Evolutionary conservation across 1,139 yeast species (phyloP).

Genomic region (Insectozyma bohioensis): DNA sequence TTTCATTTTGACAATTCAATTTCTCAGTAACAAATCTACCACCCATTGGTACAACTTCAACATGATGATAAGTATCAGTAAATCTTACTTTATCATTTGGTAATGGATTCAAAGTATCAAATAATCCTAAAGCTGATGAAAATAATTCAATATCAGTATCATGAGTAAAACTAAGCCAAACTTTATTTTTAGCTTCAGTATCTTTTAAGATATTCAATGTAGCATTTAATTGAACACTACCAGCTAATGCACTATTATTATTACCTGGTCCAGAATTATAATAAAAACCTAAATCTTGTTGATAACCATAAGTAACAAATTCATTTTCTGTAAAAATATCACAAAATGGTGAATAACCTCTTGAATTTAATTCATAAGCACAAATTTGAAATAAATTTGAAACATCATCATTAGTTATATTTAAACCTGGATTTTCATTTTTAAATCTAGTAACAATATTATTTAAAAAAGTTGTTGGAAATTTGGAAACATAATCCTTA

Average conservation of each 20-base stretch:
- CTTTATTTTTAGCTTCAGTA: constrained; percentile 22
- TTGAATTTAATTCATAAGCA: constrained; percentile 55
- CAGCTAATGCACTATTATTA: constrained; percentile 40
- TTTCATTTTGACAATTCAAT: constrained; percentile 37
- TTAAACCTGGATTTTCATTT: constrained; percentile 27
- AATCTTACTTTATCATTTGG: constrained; percentile 29
- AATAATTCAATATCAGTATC: constrained; percentile 55
- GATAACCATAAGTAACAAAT: constrained; percentile 34
- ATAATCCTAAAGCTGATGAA: constrained; percentile 52
- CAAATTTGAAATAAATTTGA: constrained; percentile 43
- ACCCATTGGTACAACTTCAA: constrained; percentile 62
- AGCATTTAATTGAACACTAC: constrained; percentile 51
- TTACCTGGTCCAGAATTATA: constrained; percentile 54
- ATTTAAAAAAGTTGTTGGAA: constrained; percentile 26
- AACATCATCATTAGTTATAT: constrained; percentile 43
- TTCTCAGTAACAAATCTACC: constrained; percentile 56
- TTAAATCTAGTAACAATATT: constrained; percentile 41
- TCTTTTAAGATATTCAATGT: constrained; percentile 42
- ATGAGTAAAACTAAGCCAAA: constrained; percentile 56
- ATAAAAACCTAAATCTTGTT: constrained; percentile 43
- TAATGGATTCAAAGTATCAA: constrained; percentile 25
- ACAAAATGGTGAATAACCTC: constrained; percentile 50
- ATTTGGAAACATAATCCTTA: constrained; percentile 11
- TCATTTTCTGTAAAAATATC: constrained; percentile 51
- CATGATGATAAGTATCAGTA: constrained; percentile 40